These are phyloP conservation scores for Astrephomene gubernaculifera DNA, from an alignment of 139 green algal genomes.

Conservation along the genomic window DNA sequence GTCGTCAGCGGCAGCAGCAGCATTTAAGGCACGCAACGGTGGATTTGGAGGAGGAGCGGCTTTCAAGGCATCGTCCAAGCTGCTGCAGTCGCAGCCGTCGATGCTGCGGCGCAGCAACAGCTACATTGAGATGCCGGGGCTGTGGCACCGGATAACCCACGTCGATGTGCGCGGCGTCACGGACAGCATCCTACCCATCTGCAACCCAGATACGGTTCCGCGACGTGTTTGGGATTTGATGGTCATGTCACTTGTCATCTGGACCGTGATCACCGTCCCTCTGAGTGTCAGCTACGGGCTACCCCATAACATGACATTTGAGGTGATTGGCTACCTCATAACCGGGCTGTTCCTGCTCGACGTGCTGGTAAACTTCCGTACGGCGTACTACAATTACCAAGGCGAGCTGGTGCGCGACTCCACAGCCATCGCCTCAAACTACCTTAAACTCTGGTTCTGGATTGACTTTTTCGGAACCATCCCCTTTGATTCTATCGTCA, in stretches of 20 bases:
- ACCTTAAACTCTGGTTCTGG: constrained; percentile 51
- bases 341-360: constrained; percentile 13
- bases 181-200: constrained; percentile 28
- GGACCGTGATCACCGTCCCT: constrained; percentile 36
- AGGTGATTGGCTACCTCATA: not conserved
- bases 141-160: constrained; percentile 15
- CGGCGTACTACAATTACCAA: constrained; percentile 41
- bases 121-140: not conserved
- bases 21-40: no score
- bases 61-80: not conserved
- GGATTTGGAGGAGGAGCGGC: no score
- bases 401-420: constrained; percentile 41
- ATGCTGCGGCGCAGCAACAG: not conserved
- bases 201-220: not conserved
- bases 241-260: constrained; percentile 29
- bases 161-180: not conserved
- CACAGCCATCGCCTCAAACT: constrained; percentile 13
- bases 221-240: constrained; percentile 15
- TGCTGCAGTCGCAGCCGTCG: not conserved
- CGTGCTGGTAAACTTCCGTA: constrained; percentile 43
- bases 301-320: not conserved
- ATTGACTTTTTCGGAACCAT: constrained; percentile 46
- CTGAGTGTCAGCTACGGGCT: constrained; percentile 35
- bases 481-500: constrained; percentile 38
- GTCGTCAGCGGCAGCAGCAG: no score